These are phyloP conservation scores for Jaenimonas drosophilae DNA, from an alignment of 208 protist species.

Conservation along the genomic window DNA sequence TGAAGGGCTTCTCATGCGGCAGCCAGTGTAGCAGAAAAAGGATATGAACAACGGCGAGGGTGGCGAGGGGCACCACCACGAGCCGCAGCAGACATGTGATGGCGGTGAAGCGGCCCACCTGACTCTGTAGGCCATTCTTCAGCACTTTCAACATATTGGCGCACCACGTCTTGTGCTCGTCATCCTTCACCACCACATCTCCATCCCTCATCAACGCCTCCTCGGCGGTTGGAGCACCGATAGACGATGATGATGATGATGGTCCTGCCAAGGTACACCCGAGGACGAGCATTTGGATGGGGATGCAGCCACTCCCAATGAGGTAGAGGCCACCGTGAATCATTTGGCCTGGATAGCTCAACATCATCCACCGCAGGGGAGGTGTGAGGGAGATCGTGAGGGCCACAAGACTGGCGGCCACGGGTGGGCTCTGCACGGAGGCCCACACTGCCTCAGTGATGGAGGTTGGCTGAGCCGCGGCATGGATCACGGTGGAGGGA, in stretches of 20 bases:
- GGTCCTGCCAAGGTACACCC: constrained; percentile 7
- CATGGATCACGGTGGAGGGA: too few relatives aligned
- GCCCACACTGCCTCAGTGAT: too few relatives aligned
- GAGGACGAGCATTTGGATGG: constrained; percentile 10
- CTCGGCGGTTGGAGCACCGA: too few relatives aligned
- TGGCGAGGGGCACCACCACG: constrained; percentile 8
- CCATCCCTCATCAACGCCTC: too few relatives aligned
- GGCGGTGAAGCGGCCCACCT: background rate
- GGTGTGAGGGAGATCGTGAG: constrained; percentile 13
- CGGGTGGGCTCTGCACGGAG: constrained; percentile 9
- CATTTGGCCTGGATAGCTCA: constrained; percentile 1
- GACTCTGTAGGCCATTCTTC: background rate
- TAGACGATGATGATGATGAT: too few relatives aligned
- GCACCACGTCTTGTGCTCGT: background rate
- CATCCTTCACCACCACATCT: constrained; percentile 3
- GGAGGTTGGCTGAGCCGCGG: too few relatives aligned
- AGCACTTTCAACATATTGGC: too few relatives aligned
- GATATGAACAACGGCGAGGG: constrained; percentile 11
- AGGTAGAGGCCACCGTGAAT: constrained; percentile 11
- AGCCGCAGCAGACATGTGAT: background rate
- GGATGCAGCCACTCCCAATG: constrained; percentile 13
- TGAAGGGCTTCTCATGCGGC: constrained; percentile 5
- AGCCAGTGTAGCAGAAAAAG: constrained; percentile 3
- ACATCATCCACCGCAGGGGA: constrained; percentile 15
- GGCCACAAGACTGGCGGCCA: constrained; percentile 5